Base-by-base conservation (phyloP, 805 yeast genomes). In the Blastobotrys robertii region DNA sequence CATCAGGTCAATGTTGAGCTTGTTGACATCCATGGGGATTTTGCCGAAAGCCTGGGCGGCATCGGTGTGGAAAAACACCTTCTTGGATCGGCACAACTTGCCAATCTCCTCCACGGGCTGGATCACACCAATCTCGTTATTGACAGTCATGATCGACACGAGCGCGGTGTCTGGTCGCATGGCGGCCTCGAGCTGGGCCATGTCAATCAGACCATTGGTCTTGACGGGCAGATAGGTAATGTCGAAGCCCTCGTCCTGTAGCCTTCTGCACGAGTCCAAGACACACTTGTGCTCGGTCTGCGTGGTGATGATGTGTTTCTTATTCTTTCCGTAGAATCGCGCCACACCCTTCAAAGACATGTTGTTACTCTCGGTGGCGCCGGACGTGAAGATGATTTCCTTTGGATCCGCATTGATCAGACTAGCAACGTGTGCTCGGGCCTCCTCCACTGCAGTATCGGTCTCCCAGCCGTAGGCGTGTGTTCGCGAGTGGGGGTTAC, bases 401-500 rank as follows among this genome's bases (percentile, higher is more conserved):
- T 90, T 90, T 43, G 97, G 84, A 60, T 92, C 95, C 30, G 98
- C 98, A 28, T 78, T 76, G 54, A 92, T 86, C 42, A 92, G 74
- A 28, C 71, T 70, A 2, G 98, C 97, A 42, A 92, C 70, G 55
- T 90, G 73, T 42, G 68, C 71, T 56, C 99, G 76, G 4, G 98
- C 95, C 40, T 68, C 67, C 59, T 92, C 98, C 12, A 92, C 92
- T 46, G 81, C 95, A 50, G 74, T 76, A 46, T 90, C 96, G 2
- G 98, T 84, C 67, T 92, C 99, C 99, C 99, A 92, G 30, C 99
- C 99, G 61, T 90, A 92, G 4, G 95, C 76, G 60, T 92, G 99
- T 2, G 98, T 92, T 46, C 92, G 79, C 4, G 96, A 86, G 65
- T 92, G 99, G 15, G 99, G 99, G 62, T 92, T 92, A 49, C 99